phyloP scores from a whole-genome alignment of 129 eudicot species.

The Flaveria trinervia region DNA sequence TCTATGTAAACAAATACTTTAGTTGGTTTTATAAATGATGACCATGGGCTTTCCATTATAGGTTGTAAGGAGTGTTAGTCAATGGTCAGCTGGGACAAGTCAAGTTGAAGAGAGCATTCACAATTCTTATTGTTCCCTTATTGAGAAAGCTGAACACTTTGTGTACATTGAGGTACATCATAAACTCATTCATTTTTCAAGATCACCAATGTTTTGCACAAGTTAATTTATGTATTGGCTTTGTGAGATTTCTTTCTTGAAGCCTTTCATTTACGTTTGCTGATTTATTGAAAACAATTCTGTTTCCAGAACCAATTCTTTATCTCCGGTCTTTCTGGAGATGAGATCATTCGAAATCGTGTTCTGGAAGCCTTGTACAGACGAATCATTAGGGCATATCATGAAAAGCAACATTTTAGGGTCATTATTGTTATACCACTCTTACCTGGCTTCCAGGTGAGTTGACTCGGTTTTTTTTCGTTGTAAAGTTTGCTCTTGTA shows the following conservation, averaged over 20 bases:
- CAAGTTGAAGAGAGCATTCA: conserved; percentile 97
- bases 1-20: conserved; percentile 2
- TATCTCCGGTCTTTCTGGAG: conserved; percentile 96
- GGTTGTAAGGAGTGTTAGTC: conserved; percentile 93
- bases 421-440: conserved; percentile 88
- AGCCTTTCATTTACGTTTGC: neutral
- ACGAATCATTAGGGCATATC: conserved; percentile 79
- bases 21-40: neutral
- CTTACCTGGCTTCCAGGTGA: conserved; percentile 80
- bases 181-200: conserved; percentile 21
- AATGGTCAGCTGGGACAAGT: conserved; percentile 99
- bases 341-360: conserved; percentile 79
- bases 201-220: neutral
- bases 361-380: conserved; percentile 75
- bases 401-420: conserved; percentile 82
- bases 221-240: neutral
- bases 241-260: neutral
- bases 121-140: conserved; percentile 90
- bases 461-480: neutral
- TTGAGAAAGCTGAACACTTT: conserved; percentile 93
- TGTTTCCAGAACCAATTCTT: conserved; percentile 93
- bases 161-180: conserved; percentile 84
- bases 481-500: conserved; percentile 2
- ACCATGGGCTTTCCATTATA: conserved; percentile 33
- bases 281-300: conserved; percentile 20